A percentile compares a stretch with the other conserved stretches of the same genome.
Conservation (phyloP, 2,329 filamentous ascomycete genomes). For the Sclerotinia sclerotiorum region DNA sequence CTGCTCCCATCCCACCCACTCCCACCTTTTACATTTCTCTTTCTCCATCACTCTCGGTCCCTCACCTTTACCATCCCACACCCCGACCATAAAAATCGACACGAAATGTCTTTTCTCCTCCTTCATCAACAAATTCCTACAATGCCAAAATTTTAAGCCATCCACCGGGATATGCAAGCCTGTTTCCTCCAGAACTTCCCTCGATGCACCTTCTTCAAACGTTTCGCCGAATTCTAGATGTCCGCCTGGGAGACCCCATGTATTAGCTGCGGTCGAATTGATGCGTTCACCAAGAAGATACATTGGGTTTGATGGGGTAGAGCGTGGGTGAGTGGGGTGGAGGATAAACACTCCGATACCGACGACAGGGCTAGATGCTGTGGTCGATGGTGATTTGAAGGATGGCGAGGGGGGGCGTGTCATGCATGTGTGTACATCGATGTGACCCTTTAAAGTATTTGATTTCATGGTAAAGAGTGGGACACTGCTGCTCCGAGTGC, state of each 20-base stretch:
- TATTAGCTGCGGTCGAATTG: constrained; percentile 44
- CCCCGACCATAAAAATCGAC: constrained; percentile 64
- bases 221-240: constrained; percentile 71
- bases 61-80: constrained; percentile 47
- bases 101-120: constrained; percentile 58
- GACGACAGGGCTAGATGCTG: constrained; percentile 20
- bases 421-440: not conserved
- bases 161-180: constrained; percentile 52
- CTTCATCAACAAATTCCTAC: constrained; percentile 45
- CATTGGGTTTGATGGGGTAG: constrained; percentile 26
- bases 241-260: constrained; percentile 69
- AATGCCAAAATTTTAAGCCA: constrained; percentile 53
- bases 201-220: constrained; percentile 59
- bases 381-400: not conserved
- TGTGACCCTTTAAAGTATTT: not conserved
- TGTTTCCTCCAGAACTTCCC: constrained; percentile 72
- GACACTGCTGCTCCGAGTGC: not conserved
- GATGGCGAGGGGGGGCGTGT: not conserved
- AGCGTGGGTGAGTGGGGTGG: constrained; percentile 3
- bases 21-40: constrained; percentile 56
- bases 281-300: constrained; percentile 31
- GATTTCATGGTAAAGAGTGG: not conserved
- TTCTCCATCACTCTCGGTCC: constrained; percentile 52
- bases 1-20: constrained; percentile 41
- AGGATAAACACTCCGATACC: constrained; percentile 32